Percentiles rank a stretch among this genome's conserved stretches.
phyloP scores from a whole-genome alignment of 495 filamentous ascomycete genomes.

The Daldinia caldariorum region DNA sequence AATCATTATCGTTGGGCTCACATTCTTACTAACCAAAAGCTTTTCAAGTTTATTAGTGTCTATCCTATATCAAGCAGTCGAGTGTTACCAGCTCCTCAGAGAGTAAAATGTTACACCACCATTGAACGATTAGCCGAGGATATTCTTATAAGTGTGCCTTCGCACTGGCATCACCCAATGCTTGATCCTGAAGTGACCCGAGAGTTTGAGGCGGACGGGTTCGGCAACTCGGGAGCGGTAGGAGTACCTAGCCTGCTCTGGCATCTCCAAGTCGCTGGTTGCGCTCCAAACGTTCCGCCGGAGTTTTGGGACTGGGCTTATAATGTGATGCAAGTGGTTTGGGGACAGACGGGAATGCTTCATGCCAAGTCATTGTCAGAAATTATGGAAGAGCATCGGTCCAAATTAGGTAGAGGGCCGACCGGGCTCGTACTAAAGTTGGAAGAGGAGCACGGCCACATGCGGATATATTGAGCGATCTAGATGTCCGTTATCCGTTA shows the following conservation, averaged over 20 bases:
- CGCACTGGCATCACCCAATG: slow-evolving; percentile 58
- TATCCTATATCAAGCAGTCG: slow-evolving; percentile 51
- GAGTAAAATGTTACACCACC: slow-evolving; percentile 43
- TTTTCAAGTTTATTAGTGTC: slow-evolving; percentile 49
- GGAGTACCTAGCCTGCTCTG: slow-evolving; percentile 56
- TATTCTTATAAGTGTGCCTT: slow-evolving; percentile 54
- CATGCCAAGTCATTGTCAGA: slow-evolving; percentile 52
- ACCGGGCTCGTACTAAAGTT: slow-evolving; percentile 12
- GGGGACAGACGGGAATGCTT: slow-evolving; percentile 58
- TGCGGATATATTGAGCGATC: slow-evolving; percentile 1
- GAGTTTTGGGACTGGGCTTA: slow-evolving; percentile 53
- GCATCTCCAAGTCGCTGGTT: slow-evolving; percentile 54
- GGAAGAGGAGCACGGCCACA: slow-evolving; percentile 22
- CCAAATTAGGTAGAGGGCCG: slow-evolving; percentile 24
- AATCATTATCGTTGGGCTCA: slow-evolving; percentile 72
- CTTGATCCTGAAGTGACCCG: slow-evolving; percentile 42
- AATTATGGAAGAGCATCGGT: slow-evolving; percentile 46
- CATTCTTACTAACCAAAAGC: slow-evolving; percentile 65
- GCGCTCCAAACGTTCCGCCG: slow-evolving; percentile 53
- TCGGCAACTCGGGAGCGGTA: slow-evolving; percentile 54
- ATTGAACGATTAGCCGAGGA: slow-evolving; percentile 53
- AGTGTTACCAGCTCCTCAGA: slow-evolving; percentile 50
- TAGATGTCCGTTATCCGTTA: background rate
- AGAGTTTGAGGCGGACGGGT: slow-evolving; percentile 48
- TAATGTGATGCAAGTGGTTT: slow-evolving; percentile 52